Conservation (phyloP, 768 basidiomycete genomes). For the Pulveroboletus sp. region DNA sequence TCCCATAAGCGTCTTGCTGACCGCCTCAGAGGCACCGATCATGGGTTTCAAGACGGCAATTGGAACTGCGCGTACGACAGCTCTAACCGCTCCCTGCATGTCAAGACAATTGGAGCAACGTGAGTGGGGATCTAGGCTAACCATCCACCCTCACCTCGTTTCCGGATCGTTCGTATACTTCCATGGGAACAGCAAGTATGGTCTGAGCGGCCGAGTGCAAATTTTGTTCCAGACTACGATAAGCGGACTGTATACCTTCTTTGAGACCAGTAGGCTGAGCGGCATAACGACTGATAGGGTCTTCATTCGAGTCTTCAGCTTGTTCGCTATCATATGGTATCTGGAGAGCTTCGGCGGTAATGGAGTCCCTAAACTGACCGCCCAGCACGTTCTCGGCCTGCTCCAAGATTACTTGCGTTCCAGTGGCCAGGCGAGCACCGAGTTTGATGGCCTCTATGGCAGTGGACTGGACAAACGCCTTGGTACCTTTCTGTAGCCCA, state of each 20-base stretch:
- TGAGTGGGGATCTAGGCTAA: not conserved
- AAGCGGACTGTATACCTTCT: conserved; percentile 91
- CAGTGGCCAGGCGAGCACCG: conserved; percentile 90
- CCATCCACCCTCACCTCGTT: conserved; percentile 60
- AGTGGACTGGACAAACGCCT: conserved; percentile 88
- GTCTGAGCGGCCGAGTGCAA: conserved; percentile 95
- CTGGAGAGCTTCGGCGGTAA: conserved; percentile 67
- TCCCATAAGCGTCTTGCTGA: conserved; percentile 92
- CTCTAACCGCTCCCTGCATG: conserved; percentile 79
- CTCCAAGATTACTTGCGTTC: conserved; percentile 96
- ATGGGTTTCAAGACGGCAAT: conserved; percentile 96
- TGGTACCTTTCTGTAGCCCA: conserved; percentile 92
- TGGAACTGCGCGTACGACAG: conserved; percentile 94
- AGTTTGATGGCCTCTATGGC: conserved; percentile 94
- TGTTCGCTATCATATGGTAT: conserved; percentile 33
- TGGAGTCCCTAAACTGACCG: conserved; percentile 61
- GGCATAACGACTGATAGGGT: conserved; percentile 84
- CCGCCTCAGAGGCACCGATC: conserved; percentile 97
- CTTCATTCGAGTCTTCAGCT: conserved; percentile 38
- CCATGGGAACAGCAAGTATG: conserved; percentile 98
- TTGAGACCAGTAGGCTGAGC: conserved; percentile 80
- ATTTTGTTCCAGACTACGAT: conserved; percentile 81
- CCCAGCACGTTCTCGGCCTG: conserved; percentile 90
- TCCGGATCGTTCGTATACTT: conserved; percentile 92
- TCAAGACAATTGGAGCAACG: not conserved